Percentiles rank a stretch among this genome's conserved stretches.
Conservation (phyloP, 2,329 filamentous ascomycete genomes). For the Tolypocladium capitatum region DNA sequence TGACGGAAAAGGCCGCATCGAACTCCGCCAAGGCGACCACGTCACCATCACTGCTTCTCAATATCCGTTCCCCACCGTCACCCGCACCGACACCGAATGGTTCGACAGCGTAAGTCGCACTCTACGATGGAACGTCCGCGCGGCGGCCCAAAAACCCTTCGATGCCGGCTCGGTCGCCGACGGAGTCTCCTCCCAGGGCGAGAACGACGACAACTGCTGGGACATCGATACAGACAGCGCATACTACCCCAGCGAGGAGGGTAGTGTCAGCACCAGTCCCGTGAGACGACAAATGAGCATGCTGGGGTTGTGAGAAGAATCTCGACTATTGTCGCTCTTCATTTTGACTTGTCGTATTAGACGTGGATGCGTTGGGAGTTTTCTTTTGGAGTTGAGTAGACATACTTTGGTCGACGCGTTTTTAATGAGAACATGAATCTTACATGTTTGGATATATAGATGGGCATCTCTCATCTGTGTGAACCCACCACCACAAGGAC, state of each 20-base stretch:
- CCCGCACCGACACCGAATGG: conserved; percentile 83
- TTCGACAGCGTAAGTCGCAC: conserved; percentile 91
- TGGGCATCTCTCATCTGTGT: not conserved
- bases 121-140: conserved; percentile 86
- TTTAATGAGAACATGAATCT: not conserved
- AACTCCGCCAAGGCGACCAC: conserved; percentile 84
- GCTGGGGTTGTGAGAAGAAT: conserved; percentile 30
- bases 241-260: conserved; percentile 60
- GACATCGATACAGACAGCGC: conserved; percentile 87
- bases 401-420: not conserved
- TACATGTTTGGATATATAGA: not conserved
- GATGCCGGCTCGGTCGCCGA: conserved; percentile 30
- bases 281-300: conserved; percentile 62
- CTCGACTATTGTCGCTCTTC: not conserved
- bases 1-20: conserved; percentile 90
- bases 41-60: conserved; percentile 93
- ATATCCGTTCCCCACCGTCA: conserved; percentile 94
- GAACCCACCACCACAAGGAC: not conserved
- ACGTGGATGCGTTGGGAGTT: not conserved
- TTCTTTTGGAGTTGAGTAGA: not conserved
- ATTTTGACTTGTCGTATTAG: not conserved
- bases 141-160: conserved; percentile 86
- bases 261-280: conserved; percentile 52
- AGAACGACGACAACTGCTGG: conserved; percentile 54
- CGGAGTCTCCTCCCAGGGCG: conserved; percentile 29